A percentile compares a stretch with the other conserved stretches of the same genome.
Evolutionary conservation across 2,329 filamentous ascomycete genomes (phyloP).

Genomic region (Apiospora pterosperma): DNA sequence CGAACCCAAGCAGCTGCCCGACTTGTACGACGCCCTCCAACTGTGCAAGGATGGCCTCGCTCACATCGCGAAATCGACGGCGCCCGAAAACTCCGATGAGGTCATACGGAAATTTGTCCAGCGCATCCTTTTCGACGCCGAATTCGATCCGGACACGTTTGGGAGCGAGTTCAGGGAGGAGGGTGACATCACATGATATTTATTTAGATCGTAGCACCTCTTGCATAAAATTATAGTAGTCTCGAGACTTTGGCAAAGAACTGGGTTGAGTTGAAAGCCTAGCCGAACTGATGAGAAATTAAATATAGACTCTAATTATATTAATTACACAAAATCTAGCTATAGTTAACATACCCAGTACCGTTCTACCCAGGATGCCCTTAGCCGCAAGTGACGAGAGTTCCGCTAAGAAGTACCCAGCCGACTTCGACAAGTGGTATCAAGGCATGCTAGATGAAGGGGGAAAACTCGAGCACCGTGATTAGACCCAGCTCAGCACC

Average conservation of each 20-base stretch:
- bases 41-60: background rate
- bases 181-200: too few relatives aligned
- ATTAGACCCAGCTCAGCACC: background rate
- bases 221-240: too few relatives aligned
- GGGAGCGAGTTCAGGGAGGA: background rate
- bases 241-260: too few relatives aligned
- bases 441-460: background rate
- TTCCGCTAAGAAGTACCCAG: background rate
- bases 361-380: too few relatives aligned
- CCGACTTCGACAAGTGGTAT: background rate
- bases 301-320: too few relatives aligned
- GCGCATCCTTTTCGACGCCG: background rate
- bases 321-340: too few relatives aligned
- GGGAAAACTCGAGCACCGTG: background rate
- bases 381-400: background rate
- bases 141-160: background rate
- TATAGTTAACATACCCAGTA: too few relatives aligned
- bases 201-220: too few relatives aligned
- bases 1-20: background rate
- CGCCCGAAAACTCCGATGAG: background rate
- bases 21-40: background rate
- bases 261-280: too few relatives aligned
- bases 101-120: background rate
- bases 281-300: too few relatives aligned
- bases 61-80: background rate